Base-by-base conservation (phyloP, 495 filamentous ascomycete species). In the Daldinia childiae region DNA sequence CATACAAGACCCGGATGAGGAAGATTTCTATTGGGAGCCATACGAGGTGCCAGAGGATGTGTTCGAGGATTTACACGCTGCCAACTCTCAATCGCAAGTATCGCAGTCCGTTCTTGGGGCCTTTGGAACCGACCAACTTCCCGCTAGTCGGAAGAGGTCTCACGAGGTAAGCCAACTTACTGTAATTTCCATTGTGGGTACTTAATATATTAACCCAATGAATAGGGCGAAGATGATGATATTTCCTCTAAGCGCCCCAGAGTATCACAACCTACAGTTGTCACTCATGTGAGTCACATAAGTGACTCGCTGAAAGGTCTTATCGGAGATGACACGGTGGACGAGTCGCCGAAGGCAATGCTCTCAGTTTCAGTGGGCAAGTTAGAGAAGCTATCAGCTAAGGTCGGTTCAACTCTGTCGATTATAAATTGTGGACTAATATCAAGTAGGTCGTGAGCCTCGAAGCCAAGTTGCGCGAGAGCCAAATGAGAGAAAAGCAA, bases 91-190 rank as follows among this genome's bases (percentile, higher is more conserved):
- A 63, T 24, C 45, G 4, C 51, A 58, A 21, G 5, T 29, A n/a
- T 64, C 62, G 8, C 68, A 76, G 45, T 38, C 64, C 32, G 50
- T 55, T 45, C 17, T 59, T 5, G 62, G 27, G 14, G 45, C 32
- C 12, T 24, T 68, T 4, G 71, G 59, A 36, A 43, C 7, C 3
- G 57, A 72, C 5, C 68, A 67, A 11, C 34, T 43, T 29, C 50
- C 69, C 1, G 67, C 39, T 19, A 74, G 71, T 26, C 77, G 77
- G 7, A 84, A 84, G 68, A 80, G 81, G 21, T 75, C 74, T 30
- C 60, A 76, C 34, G 66, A 63, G 34, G 81, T 82, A 76, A 81
- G 80, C 55, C 15, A 8, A 11, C 14, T 34, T 51, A 3, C 19
- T 48, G n/a, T 54, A 5, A 34, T 65, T 30, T 21, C n/a, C 15